Conservation (phyloP, 75 land plant species). For the Isoetes taiwanensis region DNA sequence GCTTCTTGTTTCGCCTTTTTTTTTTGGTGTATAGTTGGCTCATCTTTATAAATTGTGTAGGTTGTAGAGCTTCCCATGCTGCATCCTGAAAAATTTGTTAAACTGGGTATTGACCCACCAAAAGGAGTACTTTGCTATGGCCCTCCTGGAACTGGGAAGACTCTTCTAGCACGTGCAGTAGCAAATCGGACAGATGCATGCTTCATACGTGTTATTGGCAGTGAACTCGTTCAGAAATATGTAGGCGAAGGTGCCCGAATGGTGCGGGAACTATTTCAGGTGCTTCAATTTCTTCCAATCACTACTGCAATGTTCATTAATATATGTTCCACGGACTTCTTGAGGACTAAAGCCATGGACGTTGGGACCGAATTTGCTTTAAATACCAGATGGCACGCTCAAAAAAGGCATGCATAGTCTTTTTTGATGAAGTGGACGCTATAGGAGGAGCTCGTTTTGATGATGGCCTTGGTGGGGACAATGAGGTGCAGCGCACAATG, state of each 20-base stretch:
- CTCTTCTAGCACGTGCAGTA: slow-evolving; percentile 91
- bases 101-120: slow-evolving; percentile 98
- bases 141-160: slow-evolving; percentile 98
- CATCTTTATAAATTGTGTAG: slow-evolving; percentile 10
- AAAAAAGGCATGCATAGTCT: slow-evolving; percentile 96
- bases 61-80: slow-evolving; percentile 99
- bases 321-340: not conserved
- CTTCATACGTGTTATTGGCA: slow-evolving; percentile 97
- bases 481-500: slow-evolving; percentile 98
- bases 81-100: slow-evolving; percentile 98
- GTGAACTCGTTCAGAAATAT: slow-evolving; percentile 98
- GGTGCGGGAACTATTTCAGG: slow-evolving; percentile 98
- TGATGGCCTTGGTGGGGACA: slow-evolving; percentile 97
- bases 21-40: not conserved
- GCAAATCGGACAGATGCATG: slow-evolving; percentile 99
- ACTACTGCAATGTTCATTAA: not conserved
- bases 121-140: slow-evolving; percentile 98
- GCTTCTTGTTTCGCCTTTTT: not conserved
- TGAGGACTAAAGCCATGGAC: not conserved
- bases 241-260: slow-evolving; percentile 99
- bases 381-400: slow-evolving; percentile 80
- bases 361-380: not conserved
- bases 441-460: slow-evolving; percentile 99
- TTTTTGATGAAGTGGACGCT: slow-evolving; percentile 99
- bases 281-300: slow-evolving; percentile 3